Conservation (phyloP, 1,139 yeast species). For the Geotrichum restrictum region DNA sequence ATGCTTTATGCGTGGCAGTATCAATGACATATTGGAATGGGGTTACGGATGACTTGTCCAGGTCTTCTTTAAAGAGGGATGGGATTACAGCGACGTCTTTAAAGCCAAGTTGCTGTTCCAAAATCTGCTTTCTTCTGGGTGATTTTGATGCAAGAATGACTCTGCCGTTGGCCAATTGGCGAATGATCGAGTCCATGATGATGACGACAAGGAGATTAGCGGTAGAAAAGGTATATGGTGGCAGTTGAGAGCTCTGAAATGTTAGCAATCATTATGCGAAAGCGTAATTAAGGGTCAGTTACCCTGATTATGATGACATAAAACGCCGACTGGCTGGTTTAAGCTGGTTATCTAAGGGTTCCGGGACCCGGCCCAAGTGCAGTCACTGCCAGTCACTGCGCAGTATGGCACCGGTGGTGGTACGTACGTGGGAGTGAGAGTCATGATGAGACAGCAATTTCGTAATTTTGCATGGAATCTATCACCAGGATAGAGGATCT, state of each 20-base stretch:
- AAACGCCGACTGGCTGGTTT: background rate
- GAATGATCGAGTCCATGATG: constrained; percentile 16
- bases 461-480: no score
- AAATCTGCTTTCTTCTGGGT: constrained; percentile 69
- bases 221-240: no score
- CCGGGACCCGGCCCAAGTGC: no score
- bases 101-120: constrained; percentile 59
- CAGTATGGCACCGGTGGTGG: no score
- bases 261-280: no score
- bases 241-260: background rate
- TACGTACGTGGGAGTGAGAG: no score
- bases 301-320: no score
- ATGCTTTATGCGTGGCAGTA: constrained; percentile 65
- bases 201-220: no score
- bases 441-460: no score
- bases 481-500: no score
- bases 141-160: constrained; percentile 79
- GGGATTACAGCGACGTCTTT: constrained; percentile 46
- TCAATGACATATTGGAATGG: constrained; percentile 61
- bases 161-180: constrained; percentile 23
- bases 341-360: no score
- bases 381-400: no score
- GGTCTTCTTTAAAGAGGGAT: constrained; percentile 69
- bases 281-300: background rate
- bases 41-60: constrained; percentile 50